Conservation (phyloP, 1,284 basidiomycete species). For the Cutaneotrichosporon spelunceum region DNA sequence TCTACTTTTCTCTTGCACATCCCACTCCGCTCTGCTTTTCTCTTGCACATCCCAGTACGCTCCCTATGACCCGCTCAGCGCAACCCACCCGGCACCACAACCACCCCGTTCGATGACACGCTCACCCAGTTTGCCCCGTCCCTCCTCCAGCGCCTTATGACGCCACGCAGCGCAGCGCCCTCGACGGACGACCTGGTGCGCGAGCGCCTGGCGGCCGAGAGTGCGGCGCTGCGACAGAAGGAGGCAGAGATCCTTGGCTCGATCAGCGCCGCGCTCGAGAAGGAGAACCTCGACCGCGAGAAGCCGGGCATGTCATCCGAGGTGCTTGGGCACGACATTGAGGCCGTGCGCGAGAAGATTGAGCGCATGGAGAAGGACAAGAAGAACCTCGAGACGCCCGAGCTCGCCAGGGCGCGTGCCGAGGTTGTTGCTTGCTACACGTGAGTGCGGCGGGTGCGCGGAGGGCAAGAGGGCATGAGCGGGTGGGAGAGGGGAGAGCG, state of each 20-base stretch:
- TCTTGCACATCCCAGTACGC: too few relatives aligned
- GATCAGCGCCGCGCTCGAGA: constrained; percentile 49
- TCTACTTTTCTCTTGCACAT: not conserved
- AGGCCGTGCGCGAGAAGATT: constrained; percentile 52
- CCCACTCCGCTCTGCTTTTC: not conserved
- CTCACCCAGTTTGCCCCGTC: constrained; percentile 47
- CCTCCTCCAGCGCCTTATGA: constrained; percentile 42
- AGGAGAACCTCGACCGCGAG: constrained; percentile 52
- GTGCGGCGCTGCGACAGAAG: constrained; percentile 44
- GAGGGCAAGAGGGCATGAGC: not conserved
- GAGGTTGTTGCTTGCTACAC: constrained; percentile 48
- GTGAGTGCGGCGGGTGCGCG: constrained; percentile 36
- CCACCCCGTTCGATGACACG: too few relatives aligned
- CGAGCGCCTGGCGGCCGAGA: constrained; percentile 45
- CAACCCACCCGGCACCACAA: too few relatives aligned
- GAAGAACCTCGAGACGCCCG: constrained; percentile 35
- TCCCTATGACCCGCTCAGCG: too few relatives aligned
- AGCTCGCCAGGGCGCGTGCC: constrained; percentile 38
- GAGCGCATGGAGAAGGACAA: constrained; percentile 43
- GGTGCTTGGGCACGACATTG: constrained; percentile 50
- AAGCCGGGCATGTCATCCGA: constrained; percentile 49
- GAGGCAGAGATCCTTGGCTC: constrained; percentile 47
- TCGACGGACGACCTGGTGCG: constrained; percentile 46
- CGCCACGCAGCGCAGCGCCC: constrained; percentile 22
- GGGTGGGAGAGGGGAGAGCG: not conserved